Evolutionary conservation across 768 basidiomycete species (phyloP).

Genomic region (Boletales sp.): DNA sequence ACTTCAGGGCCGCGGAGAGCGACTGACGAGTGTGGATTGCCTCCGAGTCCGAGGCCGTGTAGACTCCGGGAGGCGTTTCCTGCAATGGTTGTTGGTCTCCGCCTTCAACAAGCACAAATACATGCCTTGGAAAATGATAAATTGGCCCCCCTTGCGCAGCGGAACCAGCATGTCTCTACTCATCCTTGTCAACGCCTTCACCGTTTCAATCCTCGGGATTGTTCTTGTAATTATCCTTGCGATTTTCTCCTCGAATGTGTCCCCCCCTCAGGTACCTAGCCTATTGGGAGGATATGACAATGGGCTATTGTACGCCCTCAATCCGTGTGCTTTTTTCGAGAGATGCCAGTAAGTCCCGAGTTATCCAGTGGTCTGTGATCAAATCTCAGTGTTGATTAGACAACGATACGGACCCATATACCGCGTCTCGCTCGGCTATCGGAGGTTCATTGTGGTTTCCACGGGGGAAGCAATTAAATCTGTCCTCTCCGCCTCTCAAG

Average conservation of each 20-base stretch:
- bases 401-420: conserved; percentile 13
- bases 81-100: too few species aligned
- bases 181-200: not conserved
- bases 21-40: too few species aligned
- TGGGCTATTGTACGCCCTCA: conserved; percentile 10
- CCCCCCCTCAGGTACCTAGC: conserved; percentile 8
- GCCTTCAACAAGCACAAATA: too few species aligned
- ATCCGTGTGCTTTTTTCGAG: conserved; percentile 13
- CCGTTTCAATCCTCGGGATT: not conserved
- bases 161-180: not conserved
- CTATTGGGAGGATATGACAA: conserved; percentile 16
- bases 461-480: conserved; percentile 12
- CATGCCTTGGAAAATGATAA: too few species aligned
- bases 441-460: conserved; percentile 14
- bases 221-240: not conserved
- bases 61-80: too few species aligned
- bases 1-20: too few species aligned
- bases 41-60: too few species aligned
- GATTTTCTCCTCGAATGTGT: not conserved
- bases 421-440: conserved; percentile 15
- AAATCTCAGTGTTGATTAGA: conserved; percentile 9
- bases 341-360: conserved; percentile 21
- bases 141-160: too few species aligned
- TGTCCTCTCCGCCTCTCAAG: conserved; percentile 1
- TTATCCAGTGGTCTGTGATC: not conserved